Conservation (phyloP, 805 yeast genomes). For the Yamadazyma tumulicola region DNA sequence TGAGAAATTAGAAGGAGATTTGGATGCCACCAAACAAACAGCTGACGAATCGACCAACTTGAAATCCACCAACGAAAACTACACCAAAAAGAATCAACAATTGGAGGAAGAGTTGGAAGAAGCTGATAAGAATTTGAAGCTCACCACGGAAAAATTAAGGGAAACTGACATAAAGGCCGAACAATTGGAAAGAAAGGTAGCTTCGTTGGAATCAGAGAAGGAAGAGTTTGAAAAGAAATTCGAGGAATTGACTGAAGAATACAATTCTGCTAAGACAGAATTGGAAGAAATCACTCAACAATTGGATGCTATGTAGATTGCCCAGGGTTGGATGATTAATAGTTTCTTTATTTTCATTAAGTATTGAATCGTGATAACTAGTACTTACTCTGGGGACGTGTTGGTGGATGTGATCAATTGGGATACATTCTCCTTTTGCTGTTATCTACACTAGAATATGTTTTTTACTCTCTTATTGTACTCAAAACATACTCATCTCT, state of each 20-base stretch:
- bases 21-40: constrained; percentile 73
- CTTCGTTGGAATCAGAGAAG: constrained; percentile 88
- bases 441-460: too few relatives aligned
- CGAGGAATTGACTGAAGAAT: constrained; percentile 82
- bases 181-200: constrained; percentile 90
- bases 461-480: too few relatives aligned
- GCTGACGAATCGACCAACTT: constrained; percentile 89
- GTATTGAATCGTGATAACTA: too few relatives aligned
- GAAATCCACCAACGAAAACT: constrained; percentile 85
- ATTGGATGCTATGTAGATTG: constrained; percentile 70
- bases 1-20: constrained; percentile 72
- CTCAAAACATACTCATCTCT: too few relatives aligned
- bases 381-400: too few relatives aligned
- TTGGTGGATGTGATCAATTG: too few relatives aligned
- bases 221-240: constrained; percentile 86
- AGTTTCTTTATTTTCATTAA: too few relatives aligned
- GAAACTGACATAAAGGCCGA: constrained; percentile 95
- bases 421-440: too few relatives aligned
- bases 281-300: constrained; percentile 96
- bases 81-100: constrained; percentile 82
- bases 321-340: too few relatives aligned
- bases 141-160: constrained; percentile 89
- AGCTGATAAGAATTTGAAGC: constrained; percentile 86
- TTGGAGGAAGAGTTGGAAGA: constrained; percentile 90
- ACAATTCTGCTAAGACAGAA: constrained; percentile 83